Evolutionary conservation across 2,329 filamentous ascomycete species (phyloP).

Genomic region (Neonectria faginata): DNA sequence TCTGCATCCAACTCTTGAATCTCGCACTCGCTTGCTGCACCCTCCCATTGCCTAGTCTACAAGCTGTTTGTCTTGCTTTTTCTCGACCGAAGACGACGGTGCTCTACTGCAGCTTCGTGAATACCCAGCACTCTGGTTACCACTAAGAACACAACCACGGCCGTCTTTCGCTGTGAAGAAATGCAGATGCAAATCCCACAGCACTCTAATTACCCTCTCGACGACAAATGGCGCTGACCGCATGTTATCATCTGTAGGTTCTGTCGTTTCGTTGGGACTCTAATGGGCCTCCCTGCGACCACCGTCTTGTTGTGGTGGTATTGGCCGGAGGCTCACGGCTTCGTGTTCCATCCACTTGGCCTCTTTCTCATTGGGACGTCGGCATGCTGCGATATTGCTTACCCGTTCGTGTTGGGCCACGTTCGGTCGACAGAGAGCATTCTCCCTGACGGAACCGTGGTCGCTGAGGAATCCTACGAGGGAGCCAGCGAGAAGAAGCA

Average conservation of each 20-base stretch:
- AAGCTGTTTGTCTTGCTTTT: conserved; percentile 14
- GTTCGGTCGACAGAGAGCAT: conserved; percentile 54
- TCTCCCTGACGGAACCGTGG: conserved; percentile 53
- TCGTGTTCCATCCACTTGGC: conserved; percentile 57
- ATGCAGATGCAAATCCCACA: conserved; percentile 5
- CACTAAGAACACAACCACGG: conserved; percentile 7
- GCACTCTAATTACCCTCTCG: conserved; percentile 5
- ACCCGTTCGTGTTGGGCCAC: conserved; percentile 57
- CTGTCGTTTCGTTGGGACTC: conserved; percentile 56
- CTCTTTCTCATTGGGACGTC: conserved; percentile 56
- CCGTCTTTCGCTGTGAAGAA: conserved; percentile 7
- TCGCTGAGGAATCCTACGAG: conserved; percentile 38
- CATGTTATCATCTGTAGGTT: conserved; percentile 50
- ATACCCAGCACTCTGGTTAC: conserved; percentile 5
- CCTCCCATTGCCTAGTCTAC: conserved; percentile 19
- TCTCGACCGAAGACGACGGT: conserved; percentile 7
- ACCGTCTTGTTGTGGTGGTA: conserved; percentile 60
- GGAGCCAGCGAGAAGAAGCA: conserved; percentile 36
- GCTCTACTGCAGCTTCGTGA: conserved; percentile 29
- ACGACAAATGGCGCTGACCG: conserved; percentile 29
- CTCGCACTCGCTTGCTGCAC: conserved; percentile 6
- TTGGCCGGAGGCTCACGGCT: conserved; percentile 64
- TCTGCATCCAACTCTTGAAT: conserved; percentile 24
- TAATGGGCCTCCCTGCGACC: conserved; percentile 55
- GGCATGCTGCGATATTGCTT: conserved; percentile 57